Base-by-base conservation (phyloP, 768 basidiomycete species). In the Polyporus arcularius region DNA sequence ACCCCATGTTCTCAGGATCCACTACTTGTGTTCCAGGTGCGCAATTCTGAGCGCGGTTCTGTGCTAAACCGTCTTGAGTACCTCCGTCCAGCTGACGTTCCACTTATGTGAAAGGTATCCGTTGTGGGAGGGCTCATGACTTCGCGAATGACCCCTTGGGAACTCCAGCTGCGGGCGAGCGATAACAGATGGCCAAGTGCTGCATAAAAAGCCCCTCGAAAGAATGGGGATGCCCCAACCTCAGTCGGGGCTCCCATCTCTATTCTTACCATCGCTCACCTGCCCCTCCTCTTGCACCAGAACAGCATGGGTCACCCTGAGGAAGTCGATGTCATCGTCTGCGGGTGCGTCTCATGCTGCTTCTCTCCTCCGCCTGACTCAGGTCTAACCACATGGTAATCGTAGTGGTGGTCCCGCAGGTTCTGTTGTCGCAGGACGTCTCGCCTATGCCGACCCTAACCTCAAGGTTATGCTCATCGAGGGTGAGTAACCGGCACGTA, bases 401-500 rank as follows among this genome's bases (percentile, higher is more conserved):
- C 1, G 26, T 62, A 79, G 78, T 70, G 86, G 86, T 73, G 86
- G 86, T 61, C 86, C 86, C 18, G 85, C 86, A 78, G 86, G 86
- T 61, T 85, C 85, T 68, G 87, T 87, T 53, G 82, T 85, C 31
- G 88, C 88, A 12, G 88, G 88, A 55, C 79, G 88, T 57, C 74
- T 90, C 54, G 88, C 88, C 0, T 86, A 84, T 66, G 86, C 87
- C 41, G 88, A 89, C 72, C 86, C 87, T 28, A 88, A 76, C 67
- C 72, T 90, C 57, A 87, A 89, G 70, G 87, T 90, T 59, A 86
- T 89, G 85, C 81, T 90, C 66, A 85, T 89, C 60, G 88, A 89
- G 78, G 88, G 86, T 83, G 56, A 21, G 71, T 28, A 18, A 5
- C 48, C 12, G 18, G 14, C 6, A 9, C 14, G n/a, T 31, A 43